Percentiles rank a stretch among this genome's conserved stretches.
These are phyloP conservation scores for Whalleya microplaca DNA, from an alignment of 2,329 filamentous ascomycete genomes.

Conservation along the genomic window DNA sequence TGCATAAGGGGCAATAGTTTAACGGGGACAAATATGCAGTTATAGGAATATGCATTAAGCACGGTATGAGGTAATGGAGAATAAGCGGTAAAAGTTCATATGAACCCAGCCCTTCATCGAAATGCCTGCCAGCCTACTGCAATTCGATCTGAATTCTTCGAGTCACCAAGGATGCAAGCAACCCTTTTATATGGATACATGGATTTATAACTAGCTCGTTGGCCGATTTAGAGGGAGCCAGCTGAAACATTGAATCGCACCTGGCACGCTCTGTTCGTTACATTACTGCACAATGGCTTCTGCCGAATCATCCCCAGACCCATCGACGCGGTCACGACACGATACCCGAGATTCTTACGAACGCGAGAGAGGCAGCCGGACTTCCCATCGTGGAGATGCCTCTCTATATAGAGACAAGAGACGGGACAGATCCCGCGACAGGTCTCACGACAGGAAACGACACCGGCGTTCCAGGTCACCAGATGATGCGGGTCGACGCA, in stretches of 20 bases:
- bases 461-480: conserved; percentile 35
- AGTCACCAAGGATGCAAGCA: no score
- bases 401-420: conserved; percentile 15
- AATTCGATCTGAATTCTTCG: no score
- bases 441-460: conserved; percentile 25
- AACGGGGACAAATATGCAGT: no score
- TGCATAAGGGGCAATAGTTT: no score
- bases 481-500: conserved; percentile 23
- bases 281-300: conserved; percentile 12
- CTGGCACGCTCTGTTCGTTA: background rate
- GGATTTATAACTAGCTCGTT: background rate
- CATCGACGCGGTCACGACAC: conserved; percentile 16
- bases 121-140: no score
- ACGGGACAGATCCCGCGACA: conserved; percentile 26
- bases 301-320: conserved; percentile 12
- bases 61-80: no score
- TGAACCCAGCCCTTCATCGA: no score
- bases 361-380: conserved; percentile 23
- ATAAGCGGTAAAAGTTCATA: no score
- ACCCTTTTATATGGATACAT: background rate
- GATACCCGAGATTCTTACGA: conserved; percentile 24
- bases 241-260: no score
- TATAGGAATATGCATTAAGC: no score
- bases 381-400: conserved; percentile 21
- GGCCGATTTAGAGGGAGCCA: background rate